Base-by-base conservation (phyloP, 2,329 filamentous ascomycete genomes). In the Pseudogymnoascus sp. region DNA sequence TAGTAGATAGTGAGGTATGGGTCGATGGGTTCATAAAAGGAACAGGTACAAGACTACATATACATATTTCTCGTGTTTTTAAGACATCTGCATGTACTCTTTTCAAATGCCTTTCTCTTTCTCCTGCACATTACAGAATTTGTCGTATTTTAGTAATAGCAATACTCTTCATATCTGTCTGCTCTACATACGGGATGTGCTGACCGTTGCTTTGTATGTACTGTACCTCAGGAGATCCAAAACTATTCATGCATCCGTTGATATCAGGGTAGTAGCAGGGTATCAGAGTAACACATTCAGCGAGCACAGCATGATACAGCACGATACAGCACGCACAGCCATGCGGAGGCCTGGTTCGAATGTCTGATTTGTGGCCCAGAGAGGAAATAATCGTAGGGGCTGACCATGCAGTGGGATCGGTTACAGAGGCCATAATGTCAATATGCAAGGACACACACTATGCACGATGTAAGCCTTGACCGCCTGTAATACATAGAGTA, bases 351-450 rank as follows among this genome's bases (percentile, higher is more conserved):
- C 45, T 55, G n/a, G 45, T 55, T 55, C 25, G n/a, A 55, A 33
- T 30, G 42, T 55, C 25, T 55, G 45, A 33, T 33, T 55, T 4
- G 2, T 30, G 45, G 45, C 45, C 25, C 14, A 33, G 25, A 55
- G 45, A 55, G 45, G 45, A 33, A 55, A 55, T 55, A 55, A 55
- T 55, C 45, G 45, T 55, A 55, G 45, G 45, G 25, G 25, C 45
- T 55, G 45, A 55, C 45, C 5, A 16, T 45, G 41, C n/a, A 55
- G 14, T 33, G 25, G 9, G n/a, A 33, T 55, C 25, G 45, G 25
- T 55, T 55, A 55, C 45, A 55, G 45, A 33, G 28, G 25, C 25
- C 25, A 33, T 19, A 55, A 55, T 55, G 45, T 19, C 45, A 55
- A 52, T 52, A 52, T 52, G 45, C 45, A 52, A 52, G 25, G 45